These are phyloP conservation scores for Trametes coccinea DNA, from an alignment of 768 basidiomycete species.

Conservation along the genomic window DNA sequence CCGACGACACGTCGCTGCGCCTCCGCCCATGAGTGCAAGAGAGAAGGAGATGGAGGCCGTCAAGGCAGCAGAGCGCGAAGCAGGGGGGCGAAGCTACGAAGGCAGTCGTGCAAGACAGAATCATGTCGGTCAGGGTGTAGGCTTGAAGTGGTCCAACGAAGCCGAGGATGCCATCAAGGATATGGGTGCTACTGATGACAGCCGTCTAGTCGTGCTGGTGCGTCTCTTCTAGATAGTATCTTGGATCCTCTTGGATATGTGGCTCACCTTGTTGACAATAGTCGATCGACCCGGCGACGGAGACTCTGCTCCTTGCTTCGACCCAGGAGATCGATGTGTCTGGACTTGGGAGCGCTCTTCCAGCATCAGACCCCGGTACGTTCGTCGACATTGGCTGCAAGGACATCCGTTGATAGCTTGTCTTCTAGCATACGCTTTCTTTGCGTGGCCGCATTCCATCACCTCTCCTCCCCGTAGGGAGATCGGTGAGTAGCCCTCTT, in stretches of 20 bases:
- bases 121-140: constrained; percentile 60
- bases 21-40: constrained; percentile 77
- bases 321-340: constrained; percentile 42
- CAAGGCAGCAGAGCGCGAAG: constrained; percentile 70
- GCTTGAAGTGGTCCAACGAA: constrained; percentile 66
- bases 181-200: constrained; percentile 50
- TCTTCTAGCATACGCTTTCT: constrained; percentile 55
- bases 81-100: constrained; percentile 50
- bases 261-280: constrained; percentile 29
- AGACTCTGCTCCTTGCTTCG: constrained; percentile 54
- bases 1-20: constrained; percentile 66
- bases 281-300: constrained; percentile 67
- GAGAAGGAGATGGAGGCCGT: constrained; percentile 84
- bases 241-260: neutral
- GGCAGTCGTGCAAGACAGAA: constrained; percentile 57
- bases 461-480: constrained; percentile 48
- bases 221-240: constrained; percentile 29
- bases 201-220: constrained; percentile 66
- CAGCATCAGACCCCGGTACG: constrained; percentile 57
- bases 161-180: constrained; percentile 62
- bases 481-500: constrained; percentile 46
- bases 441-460: constrained; percentile 58
- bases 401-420: constrained; percentile 11
- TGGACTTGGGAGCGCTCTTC: constrained; percentile 50
- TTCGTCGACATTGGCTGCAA: neutral